Percentiles rank a stretch among this genome's conserved stretches.
Conservation (phyloP, 805 yeast species). For the Schwanniomyces vanrijiae region DNA sequence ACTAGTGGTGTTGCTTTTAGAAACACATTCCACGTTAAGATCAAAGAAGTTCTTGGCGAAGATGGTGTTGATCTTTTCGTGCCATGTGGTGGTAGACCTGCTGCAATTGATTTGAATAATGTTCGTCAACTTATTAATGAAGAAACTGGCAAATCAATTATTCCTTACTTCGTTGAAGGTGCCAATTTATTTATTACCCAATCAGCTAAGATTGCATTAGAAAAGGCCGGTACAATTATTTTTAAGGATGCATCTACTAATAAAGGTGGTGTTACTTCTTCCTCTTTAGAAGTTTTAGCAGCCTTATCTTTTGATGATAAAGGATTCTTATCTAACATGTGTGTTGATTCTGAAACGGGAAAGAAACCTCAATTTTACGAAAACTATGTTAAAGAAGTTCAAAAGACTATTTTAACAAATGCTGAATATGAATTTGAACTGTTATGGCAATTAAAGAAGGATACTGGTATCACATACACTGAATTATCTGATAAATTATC, state of each 20-base stretch:
- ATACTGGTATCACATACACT: slow-evolving; percentile 62
- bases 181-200: slow-evolving; percentile 96
- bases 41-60: slow-evolving; percentile 59
- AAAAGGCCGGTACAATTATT: slow-evolving; percentile 80
- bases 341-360: slow-evolving; percentile 55
- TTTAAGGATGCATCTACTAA: slow-evolving; percentile 97
- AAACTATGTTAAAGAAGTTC: slow-evolving; percentile 83
- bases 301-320: slow-evolving; percentile 88
- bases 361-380: slow-evolving; percentile 72
- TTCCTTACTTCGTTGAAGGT: slow-evolving; percentile 94
- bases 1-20: slow-evolving; percentile 88
- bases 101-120: slow-evolving; percentile 86
- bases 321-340: slow-evolving; percentile 78
- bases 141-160: slow-evolving; percentile 70
- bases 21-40: slow-evolving; percentile 81
- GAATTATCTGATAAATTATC: slow-evolving; percentile 83
- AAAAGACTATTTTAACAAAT: slow-evolving; percentile 68
- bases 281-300: slow-evolving; percentile 92
- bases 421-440: slow-evolving; percentile 85
- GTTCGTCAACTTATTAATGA: slow-evolving; percentile 69
- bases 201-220: slow-evolving; percentile 83
- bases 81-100: slow-evolving; percentile 99
- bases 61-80: slow-evolving; percentile 80
- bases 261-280: slow-evolving; percentile 98
- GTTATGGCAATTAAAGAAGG: slow-evolving; percentile 73